Base-by-base conservation (phyloP, 2,329 filamentous ascomycete species). In the Alternaria triticina region DNA sequence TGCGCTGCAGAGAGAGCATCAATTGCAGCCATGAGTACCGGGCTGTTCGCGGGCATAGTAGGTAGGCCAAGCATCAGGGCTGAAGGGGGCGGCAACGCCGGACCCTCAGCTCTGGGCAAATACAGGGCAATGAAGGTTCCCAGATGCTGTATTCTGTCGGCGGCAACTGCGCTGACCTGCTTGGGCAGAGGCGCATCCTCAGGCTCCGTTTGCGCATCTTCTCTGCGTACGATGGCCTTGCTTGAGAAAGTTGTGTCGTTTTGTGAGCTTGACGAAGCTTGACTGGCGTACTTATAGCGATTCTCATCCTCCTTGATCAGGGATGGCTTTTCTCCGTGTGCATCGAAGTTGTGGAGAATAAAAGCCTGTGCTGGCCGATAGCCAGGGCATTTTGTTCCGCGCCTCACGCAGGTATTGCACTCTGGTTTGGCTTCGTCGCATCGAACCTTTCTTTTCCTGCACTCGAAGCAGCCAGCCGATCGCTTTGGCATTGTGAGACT, bases 381-480 rank as follows among this genome's bases (percentile, higher is more conserved):
- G 36, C 77, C 77, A 54, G 75, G 77, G 49, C 77, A 79, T 68
- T 77, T 77, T 12, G 72, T 77, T 46, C 77, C 76, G 22, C 77
- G 70, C 49, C 75, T 71, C 52, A 77, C 30, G 56, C 77, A 79
- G 6, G 66, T 77, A 45, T 71, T 75, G 64, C 77, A 79, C 61
- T 79, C 77, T 33, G 77, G 77, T 54, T 73, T 77, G 33, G 72
- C 62, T 58, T 78, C 77, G 57, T 79, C 77, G 63, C 77, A 79
- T 47, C 77, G 70, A 27, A 79, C 77, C 57, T 79, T 79, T 30
- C 77, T 74, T 68, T 76, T 74, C 66, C 77, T 75, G 64, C 77
- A 79, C 62, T 75, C 73, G 61, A 79, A 79, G 67, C 77, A 79
- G 43, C 77, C 77, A 36, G 71, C 67, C 28, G 75, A 78, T 60